A percentile compares a stretch with the other conserved stretches of the same genome.
Conservation (phyloP, 2,329 filamentous ascomycete genomes). For the Fusarium coffeatum region DNA sequence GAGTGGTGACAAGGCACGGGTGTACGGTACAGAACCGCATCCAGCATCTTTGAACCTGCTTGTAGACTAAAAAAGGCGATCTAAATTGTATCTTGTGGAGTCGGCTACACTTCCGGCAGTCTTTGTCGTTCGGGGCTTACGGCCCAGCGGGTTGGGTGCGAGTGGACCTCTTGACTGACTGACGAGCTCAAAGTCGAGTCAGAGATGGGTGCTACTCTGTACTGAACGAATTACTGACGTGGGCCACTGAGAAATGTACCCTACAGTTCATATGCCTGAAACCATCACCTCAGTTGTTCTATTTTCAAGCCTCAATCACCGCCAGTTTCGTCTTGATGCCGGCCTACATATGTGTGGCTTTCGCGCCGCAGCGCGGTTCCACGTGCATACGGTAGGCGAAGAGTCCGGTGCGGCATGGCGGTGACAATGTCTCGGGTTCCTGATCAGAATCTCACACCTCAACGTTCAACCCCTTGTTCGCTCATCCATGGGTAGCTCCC, state of each 20-base stretch:
- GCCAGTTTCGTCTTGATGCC: slow-evolving; percentile 43
- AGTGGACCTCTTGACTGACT: slow-evolving; percentile 37
- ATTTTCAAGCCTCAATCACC: slow-evolving; percentile 38
- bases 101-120: slow-evolving; percentile 49
- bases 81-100: slow-evolving; percentile 45
- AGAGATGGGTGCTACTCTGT: slow-evolving; percentile 18
- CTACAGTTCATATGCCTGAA: slow-evolving; percentile 37
- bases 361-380: slow-evolving; percentile 37
- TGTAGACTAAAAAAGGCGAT: slow-evolving; percentile 31
- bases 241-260: slow-evolving; percentile 11
- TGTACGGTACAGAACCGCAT: slow-evolving; percentile 13
- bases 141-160: slow-evolving; percentile 47
- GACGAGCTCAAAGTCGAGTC: slow-evolving; percentile 41
- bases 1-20: slow-evolving; percentile 16
- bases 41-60: slow-evolving; percentile 28
- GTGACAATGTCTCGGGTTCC: slow-evolving; percentile 49
- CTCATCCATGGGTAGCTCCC: slow-evolving; percentile 20
- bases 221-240: slow-evolving; percentile 3
- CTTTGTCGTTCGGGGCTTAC: slow-evolving; percentile 45
- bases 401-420: slow-evolving; percentile 39
- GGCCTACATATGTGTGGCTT: slow-evolving; percentile 40
- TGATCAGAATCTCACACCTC: slow-evolving; percentile 37
- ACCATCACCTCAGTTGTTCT: slow-evolving; percentile 30
- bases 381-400: slow-evolving; percentile 41
- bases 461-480: slow-evolving; percentile 25